Percentiles rank a stretch among this genome's conserved stretches.
Conservation (phyloP, 1,284 basidiomycete species). For the Tylopilus sp. region DNA sequence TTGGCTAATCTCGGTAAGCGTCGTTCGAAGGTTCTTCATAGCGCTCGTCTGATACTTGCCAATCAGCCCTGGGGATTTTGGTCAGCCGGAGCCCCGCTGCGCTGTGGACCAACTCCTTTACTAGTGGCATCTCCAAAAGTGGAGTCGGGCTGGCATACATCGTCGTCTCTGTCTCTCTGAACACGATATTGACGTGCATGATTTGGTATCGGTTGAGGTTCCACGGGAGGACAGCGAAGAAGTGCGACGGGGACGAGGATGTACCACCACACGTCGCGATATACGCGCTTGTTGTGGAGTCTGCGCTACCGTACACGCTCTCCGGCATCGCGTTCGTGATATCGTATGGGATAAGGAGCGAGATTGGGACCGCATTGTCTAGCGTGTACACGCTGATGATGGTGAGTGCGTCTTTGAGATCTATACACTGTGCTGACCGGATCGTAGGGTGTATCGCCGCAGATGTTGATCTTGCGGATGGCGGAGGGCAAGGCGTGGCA, state of each 20-base stretch:
- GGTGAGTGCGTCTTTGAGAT: not conserved
- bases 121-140: not conserved
- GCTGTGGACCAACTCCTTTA: not conserved
- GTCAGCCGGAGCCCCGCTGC: not conserved
- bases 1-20: constrained; percentile 11
- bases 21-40: not conserved
- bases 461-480: constrained; percentile 5
- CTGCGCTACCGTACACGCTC: constrained; percentile 15
- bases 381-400: constrained; percentile 7
- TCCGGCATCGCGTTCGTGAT: constrained; percentile 11
- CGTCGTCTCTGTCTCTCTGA: constrained; percentile 8
- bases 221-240: not conserved
- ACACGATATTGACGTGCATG: constrained; percentile 6
- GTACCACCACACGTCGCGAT: constrained; percentile 4
- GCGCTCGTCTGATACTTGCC: not conserved
- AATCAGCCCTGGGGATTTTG: constrained; percentile 13
- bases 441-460: not conserved
- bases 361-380: constrained; percentile 1
- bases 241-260: not conserved
- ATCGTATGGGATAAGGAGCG: not conserved
- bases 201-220: constrained; percentile 15
- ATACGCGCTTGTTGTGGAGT: constrained; percentile 7
- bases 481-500: not conserved
- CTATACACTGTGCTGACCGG: not conserved
- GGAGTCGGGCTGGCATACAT: constrained; percentile 10